Percentiles rank a stretch among this genome's conserved stretches.
Conservation (phyloP, 805 yeast species). For the Saccharomycopsis fermentans region DNA sequence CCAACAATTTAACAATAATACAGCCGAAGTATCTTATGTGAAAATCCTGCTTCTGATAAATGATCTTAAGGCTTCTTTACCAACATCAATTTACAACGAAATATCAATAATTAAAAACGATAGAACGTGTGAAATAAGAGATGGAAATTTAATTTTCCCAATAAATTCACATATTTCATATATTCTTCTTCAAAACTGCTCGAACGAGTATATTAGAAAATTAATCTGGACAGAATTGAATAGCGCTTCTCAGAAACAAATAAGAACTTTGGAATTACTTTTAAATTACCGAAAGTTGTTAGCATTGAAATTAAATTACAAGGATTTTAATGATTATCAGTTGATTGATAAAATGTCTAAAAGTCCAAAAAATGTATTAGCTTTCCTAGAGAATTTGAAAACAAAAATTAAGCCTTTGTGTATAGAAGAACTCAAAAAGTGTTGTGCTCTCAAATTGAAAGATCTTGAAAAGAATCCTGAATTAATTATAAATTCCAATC, state of each 20-base stretch:
- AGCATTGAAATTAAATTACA: constrained; percentile 63
- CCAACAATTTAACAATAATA: constrained; percentile 55
- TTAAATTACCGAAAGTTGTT: constrained; percentile 57
- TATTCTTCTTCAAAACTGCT: constrained; percentile 49
- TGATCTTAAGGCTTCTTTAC: constrained; percentile 23
- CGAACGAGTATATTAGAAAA: constrained; percentile 46
- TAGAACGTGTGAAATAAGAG: constrained; percentile 17
- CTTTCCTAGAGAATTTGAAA: constrained; percentile 56
- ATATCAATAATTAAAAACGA: constrained; percentile 2
- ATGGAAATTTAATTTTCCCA: constrained; percentile 41
- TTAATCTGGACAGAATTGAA: constrained; percentile 70
- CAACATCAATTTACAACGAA: constrained; percentile 10
- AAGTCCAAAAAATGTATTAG: constrained; percentile 60
- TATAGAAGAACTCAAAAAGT: constrained; percentile 41
- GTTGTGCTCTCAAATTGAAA: constrained; percentile 33
- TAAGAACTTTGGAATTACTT: constrained; percentile 46
- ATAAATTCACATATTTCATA: constrained; percentile 56
- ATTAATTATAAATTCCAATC: constrained; percentile 4
- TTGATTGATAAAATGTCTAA: constrained; percentile 86
- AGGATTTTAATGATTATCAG: constrained; percentile 69
- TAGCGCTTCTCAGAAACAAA: constrained; percentile 53
- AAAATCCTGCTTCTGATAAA: constrained; percentile 24
- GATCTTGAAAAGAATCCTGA: constrained; percentile 19
- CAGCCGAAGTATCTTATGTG: constrained; percentile 26
- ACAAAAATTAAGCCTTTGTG: constrained; percentile 44